Evolutionary conservation across 2,329 filamentous ascomycete species (phyloP), one percentile per base, ranked within the genome.

Genomic region (Trichoderma sp.): DNA sequence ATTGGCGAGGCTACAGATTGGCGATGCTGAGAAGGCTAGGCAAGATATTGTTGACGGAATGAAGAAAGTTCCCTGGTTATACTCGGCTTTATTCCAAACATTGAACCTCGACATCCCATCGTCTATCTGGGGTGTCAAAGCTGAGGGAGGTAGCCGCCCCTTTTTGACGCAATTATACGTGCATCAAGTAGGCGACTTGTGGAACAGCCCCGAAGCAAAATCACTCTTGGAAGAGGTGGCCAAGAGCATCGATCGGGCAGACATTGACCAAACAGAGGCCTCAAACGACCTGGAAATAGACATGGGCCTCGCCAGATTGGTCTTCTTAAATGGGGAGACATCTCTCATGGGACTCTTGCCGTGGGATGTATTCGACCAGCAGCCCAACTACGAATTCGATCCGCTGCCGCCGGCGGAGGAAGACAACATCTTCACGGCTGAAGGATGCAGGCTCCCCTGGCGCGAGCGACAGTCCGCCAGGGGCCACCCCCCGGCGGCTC

Each of bases 61-160:
- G 77, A 84, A 88, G 68, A 83, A 83, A 32, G 88, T 93, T 65
- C 95, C 96, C 0, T 99, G 94, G 93, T 84, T 97, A 2, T 94
- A 95, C 74, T 89, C 87, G 66, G 85, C 89, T 26, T 82, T 99
- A 4, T 96, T 95, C 77, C 90, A 92, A 73, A 91, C 93, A 59
- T 83, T 98, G 30, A 89, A 91, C 71, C 84, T 97, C 34, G 90
- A 93, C 73, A 80, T 92, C 8, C 94, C 96, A 1, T 90, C 90
- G 39, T 87, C 89, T 0, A 87, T 98, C 37, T 98, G 96, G 95
- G 94, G 92, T 63, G 86, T 90, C 70, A 85, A 88, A 74, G 87
- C 89, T 0, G 86, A 88, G 34, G 83, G 86, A 14, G 84, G 89
- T 56, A 87, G 93, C 72, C 75, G 77, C 24, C 84, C 87, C 67